Conservation (phyloP, 805 yeast genomes). For the Candida broadrunensis region DNA sequence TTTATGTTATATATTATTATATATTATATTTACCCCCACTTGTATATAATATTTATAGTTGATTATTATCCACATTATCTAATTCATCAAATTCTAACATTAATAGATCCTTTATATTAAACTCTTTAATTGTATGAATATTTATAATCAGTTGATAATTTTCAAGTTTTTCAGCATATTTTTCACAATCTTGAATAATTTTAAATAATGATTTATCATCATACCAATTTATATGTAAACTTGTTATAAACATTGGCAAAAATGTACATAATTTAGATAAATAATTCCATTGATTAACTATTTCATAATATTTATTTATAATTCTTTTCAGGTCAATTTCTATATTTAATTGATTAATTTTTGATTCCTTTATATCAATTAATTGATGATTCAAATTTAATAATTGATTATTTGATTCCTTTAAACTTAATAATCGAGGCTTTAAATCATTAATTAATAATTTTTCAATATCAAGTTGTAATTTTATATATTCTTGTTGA, state of each 20-base stretch:
- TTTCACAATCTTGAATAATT: constrained; percentile 27
- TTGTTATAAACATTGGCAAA: constrained; percentile 28
- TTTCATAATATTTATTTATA: constrained; percentile 6
- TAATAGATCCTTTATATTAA: constrained; percentile 16
- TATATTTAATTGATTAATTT: constrained; percentile 6
- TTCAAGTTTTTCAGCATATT: constrained; percentile 15
- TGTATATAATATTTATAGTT: neutral
- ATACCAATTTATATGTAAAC: constrained; percentile 37
- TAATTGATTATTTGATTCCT: constrained; percentile 10
- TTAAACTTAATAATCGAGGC: constrained; percentile 16
- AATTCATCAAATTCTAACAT: constrained; percentile 20
- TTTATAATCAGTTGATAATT: constrained; percentile 16
- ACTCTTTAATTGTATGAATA: constrained; percentile 11
- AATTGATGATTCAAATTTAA: constrained; percentile 4
- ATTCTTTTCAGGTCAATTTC: constrained; percentile 1
- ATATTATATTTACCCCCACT: neutral
- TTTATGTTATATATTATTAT: neutral
- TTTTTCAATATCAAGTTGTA: constrained; percentile 4
- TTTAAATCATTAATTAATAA: constrained; percentile 8
- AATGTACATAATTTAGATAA: constrained; percentile 22
- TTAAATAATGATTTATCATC: constrained; percentile 22
- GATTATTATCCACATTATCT: neutral
- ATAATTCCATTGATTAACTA: constrained; percentile 17
- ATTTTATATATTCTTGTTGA: constrained; percentile 1
- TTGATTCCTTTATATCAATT: constrained; percentile 9